Percentiles rank a stretch among this genome's conserved stretches.
Evolutionary conservation across 148 eudicot genomes (phyloP).

Genomic region (Pouteria glomerata): DNA sequence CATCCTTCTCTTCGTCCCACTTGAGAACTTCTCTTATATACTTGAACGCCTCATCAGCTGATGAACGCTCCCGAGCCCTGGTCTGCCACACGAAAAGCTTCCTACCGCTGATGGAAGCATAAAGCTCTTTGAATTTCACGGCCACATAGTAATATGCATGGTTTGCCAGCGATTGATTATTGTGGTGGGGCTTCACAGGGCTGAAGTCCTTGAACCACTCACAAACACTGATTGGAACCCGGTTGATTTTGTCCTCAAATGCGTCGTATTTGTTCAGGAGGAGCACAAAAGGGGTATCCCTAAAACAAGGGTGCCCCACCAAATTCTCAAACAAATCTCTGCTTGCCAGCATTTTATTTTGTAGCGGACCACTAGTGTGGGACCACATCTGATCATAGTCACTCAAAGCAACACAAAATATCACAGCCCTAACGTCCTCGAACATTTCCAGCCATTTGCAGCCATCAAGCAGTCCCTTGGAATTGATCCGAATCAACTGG

Average conservation of each 20-base stretch:
- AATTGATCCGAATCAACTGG: constrained; percentile 22
- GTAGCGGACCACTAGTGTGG: constrained; percentile 9
- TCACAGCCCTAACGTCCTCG: constrained; percentile 22
- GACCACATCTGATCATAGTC: constrained; percentile 27
- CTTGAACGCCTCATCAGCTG: constrained; percentile 22
- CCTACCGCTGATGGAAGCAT: constrained; percentile 20
- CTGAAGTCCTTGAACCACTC: constrained; percentile 31
- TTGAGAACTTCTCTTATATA: constrained; percentile 26
- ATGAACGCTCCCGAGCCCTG: constrained; percentile 19
- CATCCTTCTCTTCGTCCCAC: constrained; percentile 31
- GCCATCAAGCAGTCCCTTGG: constrained; percentile 22
- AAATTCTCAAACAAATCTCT: constrained; percentile 20
- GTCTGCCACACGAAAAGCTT: constrained; percentile 28
- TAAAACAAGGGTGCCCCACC: constrained; percentile 24
- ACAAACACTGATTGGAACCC: constrained; percentile 17
- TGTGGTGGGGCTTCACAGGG: constrained; percentile 17
- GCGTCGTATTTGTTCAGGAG: constrained; percentile 27
- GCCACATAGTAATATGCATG: constrained; percentile 31
- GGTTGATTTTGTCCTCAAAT: constrained; percentile 24
- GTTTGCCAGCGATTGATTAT: constrained; percentile 19
- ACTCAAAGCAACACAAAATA: constrained; percentile 28
- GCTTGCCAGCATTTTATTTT: constrained; percentile 29
- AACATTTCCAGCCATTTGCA: constrained; percentile 36
- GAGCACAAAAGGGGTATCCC: constrained; percentile 24
- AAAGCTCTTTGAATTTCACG: constrained; percentile 25